Percentiles rank a stretch among this genome's conserved stretches.
Conservation (phyloP, 2,329 filamentous ascomycete species). For the Ascochyta koolunga region DNA sequence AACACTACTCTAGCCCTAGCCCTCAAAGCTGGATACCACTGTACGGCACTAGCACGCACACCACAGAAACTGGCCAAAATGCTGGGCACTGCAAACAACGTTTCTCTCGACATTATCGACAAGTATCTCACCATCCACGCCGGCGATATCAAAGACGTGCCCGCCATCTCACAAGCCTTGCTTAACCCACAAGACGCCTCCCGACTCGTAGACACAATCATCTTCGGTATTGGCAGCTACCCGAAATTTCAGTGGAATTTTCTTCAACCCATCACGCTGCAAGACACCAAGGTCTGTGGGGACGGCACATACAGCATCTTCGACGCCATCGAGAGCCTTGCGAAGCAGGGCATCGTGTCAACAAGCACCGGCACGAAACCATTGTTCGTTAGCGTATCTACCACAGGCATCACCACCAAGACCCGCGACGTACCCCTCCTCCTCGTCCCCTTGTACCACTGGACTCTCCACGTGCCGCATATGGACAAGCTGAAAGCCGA, state of each 20-base stretch:
- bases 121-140: conserved; percentile 55
- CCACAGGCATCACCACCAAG: conserved; percentile 45
- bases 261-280: conserved; percentile 37
- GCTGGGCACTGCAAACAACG: conserved; percentile 48
- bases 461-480: conserved; percentile 45
- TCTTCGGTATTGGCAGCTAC: conserved; percentile 55
- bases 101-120: conserved; percentile 46
- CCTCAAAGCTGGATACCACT: conserved; percentile 53
- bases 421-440: conserved; percentile 46
- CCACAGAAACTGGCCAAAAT: conserved; percentile 56
- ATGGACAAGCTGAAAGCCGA: conserved; percentile 50
- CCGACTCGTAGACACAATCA: conserved; percentile 51
- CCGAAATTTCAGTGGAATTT: conserved; percentile 32
- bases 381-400: conserved; percentile 43
- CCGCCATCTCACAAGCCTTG: conserved; percentile 50
- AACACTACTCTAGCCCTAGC: conserved; percentile 52
- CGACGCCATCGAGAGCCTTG: conserved; percentile 33
- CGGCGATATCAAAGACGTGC: conserved; percentile 54
- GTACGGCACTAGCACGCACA: conserved; percentile 56
- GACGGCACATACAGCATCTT: conserved; percentile 40
- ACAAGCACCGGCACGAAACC: conserved; percentile 14
- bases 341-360: conserved; percentile 3
- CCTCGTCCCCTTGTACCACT: conserved; percentile 45
- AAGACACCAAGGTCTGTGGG: conserved; percentile 46
- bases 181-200: conserved; percentile 24